Percentiles rank a stretch among this genome's conserved stretches.
These are phyloP conservation scores for Lentinula aciculospora DNA, from an alignment of 768 basidiomycete species.

Conservation along the genomic window DNA sequence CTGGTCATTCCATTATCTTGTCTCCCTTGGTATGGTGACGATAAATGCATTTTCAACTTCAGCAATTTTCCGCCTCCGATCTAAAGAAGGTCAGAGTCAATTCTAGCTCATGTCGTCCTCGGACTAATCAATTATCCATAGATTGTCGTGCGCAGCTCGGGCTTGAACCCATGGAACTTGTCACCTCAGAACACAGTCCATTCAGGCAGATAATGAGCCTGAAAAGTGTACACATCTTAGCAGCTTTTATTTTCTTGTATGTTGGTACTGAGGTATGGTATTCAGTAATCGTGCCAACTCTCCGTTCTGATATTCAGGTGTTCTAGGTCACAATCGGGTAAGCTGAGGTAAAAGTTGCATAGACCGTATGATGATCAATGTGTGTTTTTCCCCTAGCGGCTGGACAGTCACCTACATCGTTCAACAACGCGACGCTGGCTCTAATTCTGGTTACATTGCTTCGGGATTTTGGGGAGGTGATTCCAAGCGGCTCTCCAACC, in stretches of 20 bases:
- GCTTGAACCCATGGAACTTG: background rate
- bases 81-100: constrained; percentile 51
- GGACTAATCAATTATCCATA: background rate
- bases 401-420: constrained; percentile 67
- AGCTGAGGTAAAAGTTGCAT: too few relatives aligned
- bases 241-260: constrained; percentile 33
- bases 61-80: constrained; percentile 60
- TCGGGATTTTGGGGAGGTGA: constrained; percentile 53
- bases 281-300: background rate
- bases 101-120: background rate
- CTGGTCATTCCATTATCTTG: constrained; percentile 80
- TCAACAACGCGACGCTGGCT: constrained; percentile 35
- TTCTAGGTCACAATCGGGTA: constrained; percentile 7
- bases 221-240: constrained; percentile 29
- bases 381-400: constrained; percentile 32
- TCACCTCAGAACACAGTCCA: background rate
- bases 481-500: background rate
- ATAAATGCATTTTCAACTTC: constrained; percentile 48
- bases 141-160: constrained; percentile 6
- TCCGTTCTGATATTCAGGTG: background rate
- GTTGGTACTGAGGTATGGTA: constrained; percentile 34
- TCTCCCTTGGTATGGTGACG: constrained; percentile 61
- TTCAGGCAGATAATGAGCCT: constrained; percentile 28
- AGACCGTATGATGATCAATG: background rate
- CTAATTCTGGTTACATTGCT: constrained; percentile 50